Conservation (phyloP, 305 asterid species). For the Petunia hybrid region DNA sequence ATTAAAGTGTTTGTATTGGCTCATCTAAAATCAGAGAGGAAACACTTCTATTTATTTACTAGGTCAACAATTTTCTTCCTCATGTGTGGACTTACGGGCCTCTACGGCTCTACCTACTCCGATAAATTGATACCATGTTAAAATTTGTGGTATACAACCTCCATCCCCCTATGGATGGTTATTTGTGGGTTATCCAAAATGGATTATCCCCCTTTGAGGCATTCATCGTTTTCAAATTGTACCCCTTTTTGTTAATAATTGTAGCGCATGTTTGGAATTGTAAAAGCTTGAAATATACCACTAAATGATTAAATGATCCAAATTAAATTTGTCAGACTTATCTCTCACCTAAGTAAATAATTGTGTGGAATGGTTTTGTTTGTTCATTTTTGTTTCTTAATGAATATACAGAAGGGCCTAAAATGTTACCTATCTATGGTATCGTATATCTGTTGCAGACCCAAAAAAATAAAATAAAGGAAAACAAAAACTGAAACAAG, state of each 20-base stretch:
- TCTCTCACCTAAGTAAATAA: conserved; percentile 12
- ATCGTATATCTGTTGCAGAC: conserved; percentile 13
- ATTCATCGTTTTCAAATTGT: background rate
- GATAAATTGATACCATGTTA: background rate
- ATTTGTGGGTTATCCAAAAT: conserved; percentile 3
- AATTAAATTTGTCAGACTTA: conserved; percentile 1
- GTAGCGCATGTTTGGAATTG: background rate
- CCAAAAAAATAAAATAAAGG: background rate
- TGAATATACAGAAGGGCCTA: conserved; percentile 2
- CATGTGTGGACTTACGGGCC: no score
- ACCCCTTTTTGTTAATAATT: background rate
- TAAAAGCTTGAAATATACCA: background rate
- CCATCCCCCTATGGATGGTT: background rate
- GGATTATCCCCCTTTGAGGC: conserved; percentile 5
- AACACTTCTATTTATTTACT: no score
- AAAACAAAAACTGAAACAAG: background rate
- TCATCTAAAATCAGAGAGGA: no score
- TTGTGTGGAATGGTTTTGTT: conserved; percentile 3
- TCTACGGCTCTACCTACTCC: background rate
- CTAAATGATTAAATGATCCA: conserved; percentile 21
- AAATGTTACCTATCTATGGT: conserved; percentile 13
- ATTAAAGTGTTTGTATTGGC: no score
- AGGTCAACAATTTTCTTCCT: no score
- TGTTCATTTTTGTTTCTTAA: conserved; percentile 6
- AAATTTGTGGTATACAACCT: background rate